These are phyloP conservation scores for Babesia bovis DNA, from an alignment of 169 alveolate species.

Conservation along the genomic window DNA sequence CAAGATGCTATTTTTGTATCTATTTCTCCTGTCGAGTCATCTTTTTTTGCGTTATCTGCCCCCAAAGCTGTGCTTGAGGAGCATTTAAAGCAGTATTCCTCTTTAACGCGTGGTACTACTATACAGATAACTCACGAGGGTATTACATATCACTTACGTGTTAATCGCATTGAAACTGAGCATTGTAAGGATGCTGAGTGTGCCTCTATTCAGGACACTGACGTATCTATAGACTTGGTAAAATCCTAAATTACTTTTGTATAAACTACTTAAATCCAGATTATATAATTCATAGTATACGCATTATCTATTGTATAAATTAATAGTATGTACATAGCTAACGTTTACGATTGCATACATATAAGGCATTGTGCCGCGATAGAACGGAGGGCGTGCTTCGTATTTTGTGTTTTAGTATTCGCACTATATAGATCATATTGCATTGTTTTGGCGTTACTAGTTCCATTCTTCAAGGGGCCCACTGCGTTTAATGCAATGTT, in stretches of 20 bases:
- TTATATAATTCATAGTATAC: neutral
- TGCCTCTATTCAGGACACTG: constrained; percentile 71
- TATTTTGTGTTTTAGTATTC: too few relatives aligned
- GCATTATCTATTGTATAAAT: neutral
- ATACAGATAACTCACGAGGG: constrained; percentile 52
- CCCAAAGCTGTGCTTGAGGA: constrained; percentile 62
- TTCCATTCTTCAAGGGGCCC: too few relatives aligned
- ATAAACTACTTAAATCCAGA: neutral
- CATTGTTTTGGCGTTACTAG: too few relatives aligned
- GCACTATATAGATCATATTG: too few relatives aligned
- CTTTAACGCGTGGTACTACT: constrained; percentile 54
- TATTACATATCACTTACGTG: constrained; percentile 33
- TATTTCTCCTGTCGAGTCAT: constrained; percentile 28
- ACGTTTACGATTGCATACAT: too few relatives aligned
- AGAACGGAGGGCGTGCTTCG: too few relatives aligned
- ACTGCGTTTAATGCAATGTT: too few relatives aligned
- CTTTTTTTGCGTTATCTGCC: constrained; percentile 35
- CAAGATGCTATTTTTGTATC: constrained; percentile 51
- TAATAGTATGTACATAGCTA: neutral
- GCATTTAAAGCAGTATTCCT: constrained; percentile 60
- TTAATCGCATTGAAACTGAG: constrained; percentile 50
- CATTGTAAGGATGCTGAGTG: constrained; percentile 33
- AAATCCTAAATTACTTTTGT: constrained; percentile 7
- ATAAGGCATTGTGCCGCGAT: too few relatives aligned
- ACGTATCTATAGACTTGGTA: constrained; percentile 50